A percentile compares a stretch with the other conserved stretches of the same genome.
Conservation (phyloP, 2,329 filamentous ascomycete genomes). For the Phoma sp. region DNA sequence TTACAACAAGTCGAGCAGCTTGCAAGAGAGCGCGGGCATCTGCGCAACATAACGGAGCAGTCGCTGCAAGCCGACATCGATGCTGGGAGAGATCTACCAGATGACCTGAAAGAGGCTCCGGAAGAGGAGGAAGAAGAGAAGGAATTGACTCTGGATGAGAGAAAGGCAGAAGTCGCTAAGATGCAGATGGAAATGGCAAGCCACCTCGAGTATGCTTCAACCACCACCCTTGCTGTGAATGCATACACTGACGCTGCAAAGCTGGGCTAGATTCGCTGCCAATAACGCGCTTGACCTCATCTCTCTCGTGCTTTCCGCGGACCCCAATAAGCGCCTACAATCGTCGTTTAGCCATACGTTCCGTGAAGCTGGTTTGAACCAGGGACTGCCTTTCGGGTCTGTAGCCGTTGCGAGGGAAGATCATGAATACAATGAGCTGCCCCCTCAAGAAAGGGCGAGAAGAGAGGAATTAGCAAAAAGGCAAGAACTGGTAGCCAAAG, state of each 20-base stretch:
- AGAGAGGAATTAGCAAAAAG: conserved; percentile 47
- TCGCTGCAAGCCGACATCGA: conserved; percentile 72
- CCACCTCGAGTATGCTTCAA: conserved; percentile 53
- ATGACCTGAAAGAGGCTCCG: conserved; percentile 51
- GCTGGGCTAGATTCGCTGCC: conserved; percentile 40
- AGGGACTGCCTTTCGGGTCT: conserved; percentile 47
- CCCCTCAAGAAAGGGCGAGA: conserved; percentile 24
- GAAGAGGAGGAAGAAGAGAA: conserved; percentile 52
- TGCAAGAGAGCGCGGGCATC: conserved; percentile 78
- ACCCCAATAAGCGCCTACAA: conserved; percentile 34
- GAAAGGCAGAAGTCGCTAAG: conserved; percentile 48
- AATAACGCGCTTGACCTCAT: conserved; percentile 42
- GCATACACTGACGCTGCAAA: conserved; percentile 20
- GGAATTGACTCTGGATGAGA: conserved; percentile 44
- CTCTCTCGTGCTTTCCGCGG: conserved; percentile 39
- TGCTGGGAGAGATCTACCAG: conserved; percentile 47
- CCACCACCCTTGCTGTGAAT: conserved; percentile 52
- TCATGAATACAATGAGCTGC: conserved; percentile 25
- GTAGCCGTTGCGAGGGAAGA: conserved; percentile 37
- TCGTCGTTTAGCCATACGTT: conserved; percentile 38
- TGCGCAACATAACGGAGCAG: conserved; percentile 78
- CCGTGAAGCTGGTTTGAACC: conserved; percentile 28
- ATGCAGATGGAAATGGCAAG: conserved; percentile 50
- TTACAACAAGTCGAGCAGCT: conserved; percentile 79
- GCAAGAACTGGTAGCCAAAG: conserved; percentile 61